Base-by-base conservation (phyloP, 2,329 filamentous ascomycete genomes). In the Fusarium sp. region DNA sequence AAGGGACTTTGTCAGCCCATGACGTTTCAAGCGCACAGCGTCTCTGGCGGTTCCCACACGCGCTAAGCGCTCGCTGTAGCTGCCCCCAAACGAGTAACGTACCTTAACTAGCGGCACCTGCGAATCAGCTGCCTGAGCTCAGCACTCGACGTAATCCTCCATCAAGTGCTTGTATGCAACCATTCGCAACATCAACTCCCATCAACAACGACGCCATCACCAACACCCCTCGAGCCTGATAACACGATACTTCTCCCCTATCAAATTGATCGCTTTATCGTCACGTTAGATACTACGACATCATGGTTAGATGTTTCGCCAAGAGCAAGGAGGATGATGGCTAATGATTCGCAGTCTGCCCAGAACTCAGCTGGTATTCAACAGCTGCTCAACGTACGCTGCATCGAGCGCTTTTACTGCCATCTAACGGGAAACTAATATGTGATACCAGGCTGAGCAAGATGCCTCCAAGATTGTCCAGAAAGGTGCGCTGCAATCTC, bases 381-480 rank as follows among this genome's bases (percentile, higher is more conserved):
- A 86, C 98, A 95, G 82, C 91, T 99, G 81, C 94, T 99, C 86
- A 96, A 98, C 86, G 96, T 99, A 92, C 80, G 92, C 20, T 15
- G 30, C 31, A 24, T 54, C 54, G 39, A 41, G 51, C 57, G 50
- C 54, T 47, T 39, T 26, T n/a, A 6, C 12, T 28, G n/a, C 1
- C 8, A 35, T 22, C 18, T 6, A 7, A 18, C 3, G 13, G 48
- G 26, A 47, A 42, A 44, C 73, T 75, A 44, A 75, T 26, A 12
- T 39, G 11, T 26, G 14, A 39, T 14, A 12, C 12, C 64, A 98
- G 95, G 95, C 96, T 79, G 96, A 99, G 90, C 93, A 95, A 85
- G 95, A 98, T 84, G 96, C 96, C 70, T 95, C 97, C 86, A 98
- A 98, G 90, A 99, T 99, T 83, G 95, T 99, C 65, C 95, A 98